Base-by-base conservation (phyloP, 495 filamentous ascomycete genomes). In the Penicillium daleae region DNA sequence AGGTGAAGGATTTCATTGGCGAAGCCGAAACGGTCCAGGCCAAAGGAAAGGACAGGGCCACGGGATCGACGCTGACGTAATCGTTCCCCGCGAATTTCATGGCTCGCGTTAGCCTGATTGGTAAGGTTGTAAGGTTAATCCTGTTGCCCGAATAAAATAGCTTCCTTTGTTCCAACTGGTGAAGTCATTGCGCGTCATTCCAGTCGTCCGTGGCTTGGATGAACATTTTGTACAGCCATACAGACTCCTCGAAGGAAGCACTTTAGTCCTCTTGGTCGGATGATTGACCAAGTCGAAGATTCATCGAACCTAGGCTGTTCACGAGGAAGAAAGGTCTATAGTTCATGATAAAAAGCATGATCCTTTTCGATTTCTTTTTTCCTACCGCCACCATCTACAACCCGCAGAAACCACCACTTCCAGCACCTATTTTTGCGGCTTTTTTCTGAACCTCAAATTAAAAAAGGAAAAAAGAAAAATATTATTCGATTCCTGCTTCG, bases 171-270 rank as follows among this genome's bases (percentile, higher is more conserved):
- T 19, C 19, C 39, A 1, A 35, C 31, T 61, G 27, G 61, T 70
- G 70, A 72, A 65, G 63, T 72, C 70, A 72, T 72, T 62, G 58
- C 52, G 65, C 70, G 70, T 72, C 70, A 72, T 70, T 65, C 57
- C 61, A 51, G 35, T 61, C 59, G 54, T 64, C 56, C 42, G 62
- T 59, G 27, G 55, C 61, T 60, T 24, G 44, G 12, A 26, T 21
- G 35, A 10, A 57, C 21, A 8, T 10, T 9, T 33, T 56, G 13
- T 5, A 55, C 3, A 51, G 31, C 39, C 39, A 59, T 31, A 56
- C 53, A 56, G 53, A 35, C 44, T 33, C 7, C 13, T 5, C 4
- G 10, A 21, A 29, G 15, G 27, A 27, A 26, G 37, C 22, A 31
- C 17, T 57, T 22, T 27, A 22, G 24, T 12, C 19, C 3, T 31